Evolutionary conservation across 2,329 filamentous ascomycete species (phyloP).

Genomic region (Clonostachys rosea): DNA sequence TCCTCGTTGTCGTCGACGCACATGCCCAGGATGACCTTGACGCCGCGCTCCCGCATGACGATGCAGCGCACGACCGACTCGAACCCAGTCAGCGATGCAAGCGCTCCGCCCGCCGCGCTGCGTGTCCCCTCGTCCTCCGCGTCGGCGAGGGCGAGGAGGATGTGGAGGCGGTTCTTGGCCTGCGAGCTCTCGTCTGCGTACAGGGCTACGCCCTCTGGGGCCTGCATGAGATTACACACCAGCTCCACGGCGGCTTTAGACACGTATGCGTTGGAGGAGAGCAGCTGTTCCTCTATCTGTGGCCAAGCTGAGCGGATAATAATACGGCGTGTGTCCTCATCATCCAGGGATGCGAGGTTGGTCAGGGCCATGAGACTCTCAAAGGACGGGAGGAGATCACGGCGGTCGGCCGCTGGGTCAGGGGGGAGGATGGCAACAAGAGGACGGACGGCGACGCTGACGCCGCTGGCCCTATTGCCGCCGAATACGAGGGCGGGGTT

Average conservation of each 20-base stretch:
- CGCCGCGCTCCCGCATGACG: conserved; percentile 64
- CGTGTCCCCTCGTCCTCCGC: conserved; percentile 76
- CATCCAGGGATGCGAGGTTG: conserved; percentile 81
- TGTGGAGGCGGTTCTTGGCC: conserved; percentile 70
- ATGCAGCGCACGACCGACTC: conserved; percentile 71
- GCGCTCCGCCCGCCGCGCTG: conserved; percentile 79
- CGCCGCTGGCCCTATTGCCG: conserved; percentile 66
- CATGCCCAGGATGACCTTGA: conserved; percentile 74
- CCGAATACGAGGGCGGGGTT: conserved; percentile 83
- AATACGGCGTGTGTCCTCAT: conserved; percentile 56
- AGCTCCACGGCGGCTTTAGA: conserved; percentile 83
- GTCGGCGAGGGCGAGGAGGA: conserved; percentile 83
- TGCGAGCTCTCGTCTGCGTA: conserved; percentile 65
- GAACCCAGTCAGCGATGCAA: conserved; percentile 79
- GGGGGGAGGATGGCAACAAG: conserved; percentile 69
- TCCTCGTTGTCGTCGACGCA: conserved; percentile 70
- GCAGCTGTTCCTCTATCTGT: conserved; percentile 76
- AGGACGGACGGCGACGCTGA: conserved; percentile 77
- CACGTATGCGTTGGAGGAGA: conserved; percentile 71
- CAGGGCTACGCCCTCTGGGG: conserved; percentile 59
- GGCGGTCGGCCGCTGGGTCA: conserved; percentile 56
- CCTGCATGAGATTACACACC: conserved; percentile 82
- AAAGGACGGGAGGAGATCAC: conserved; percentile 83
- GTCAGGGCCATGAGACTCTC: conserved; percentile 89
- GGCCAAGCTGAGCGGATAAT: conserved; percentile 74